A percentile compares a stretch with the other conserved stretches of the same genome.
Evolutionary conservation across 2,329 filamentous ascomycete species (phyloP).

Genomic region (Ceratocystis alfenasii): DNA sequence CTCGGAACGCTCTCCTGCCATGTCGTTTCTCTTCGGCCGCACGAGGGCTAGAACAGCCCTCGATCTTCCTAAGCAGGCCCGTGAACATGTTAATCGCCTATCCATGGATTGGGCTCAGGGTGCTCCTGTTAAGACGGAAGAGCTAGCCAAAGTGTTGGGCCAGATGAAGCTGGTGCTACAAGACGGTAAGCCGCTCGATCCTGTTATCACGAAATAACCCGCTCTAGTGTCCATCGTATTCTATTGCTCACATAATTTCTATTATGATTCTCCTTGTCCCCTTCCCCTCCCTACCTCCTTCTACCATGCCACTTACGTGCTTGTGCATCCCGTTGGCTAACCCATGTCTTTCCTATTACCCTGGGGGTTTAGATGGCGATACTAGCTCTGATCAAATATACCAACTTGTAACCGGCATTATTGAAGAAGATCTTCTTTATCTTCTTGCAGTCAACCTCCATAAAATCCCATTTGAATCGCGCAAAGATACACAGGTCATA

Average conservation of each 20-base stretch:
- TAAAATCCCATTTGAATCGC: conserved; percentile 83
- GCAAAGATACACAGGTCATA: conserved; percentile 90
- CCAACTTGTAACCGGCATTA: conserved; percentile 69
- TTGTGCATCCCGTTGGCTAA: not conserved
- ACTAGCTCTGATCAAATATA: conserved; percentile 78
- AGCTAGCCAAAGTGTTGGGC: conserved; percentile 69
- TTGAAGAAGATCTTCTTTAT: conserved; percentile 81
- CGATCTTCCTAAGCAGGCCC: conserved; percentile 44
- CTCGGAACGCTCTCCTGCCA: conserved; percentile 24
- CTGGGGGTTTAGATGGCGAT: conserved; percentile 56
- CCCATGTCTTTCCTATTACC: conserved; percentile 17
- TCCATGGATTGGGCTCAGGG: conserved; percentile 24
- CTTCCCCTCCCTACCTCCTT: not conserved
- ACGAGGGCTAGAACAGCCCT: conserved; percentile 40
- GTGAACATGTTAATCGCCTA: conserved; percentile 23
- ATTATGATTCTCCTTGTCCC: not conserved
- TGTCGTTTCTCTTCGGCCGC: conserved; percentile 48
- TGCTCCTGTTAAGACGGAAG: conserved; percentile 53
- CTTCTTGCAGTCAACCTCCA: conserved; percentile 72
- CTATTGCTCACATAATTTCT: not conserved
- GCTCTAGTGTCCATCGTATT: not conserved
- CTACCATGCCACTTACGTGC: not conserved
- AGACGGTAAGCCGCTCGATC: conserved; percentile 51
- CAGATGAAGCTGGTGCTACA: conserved; percentile 92
- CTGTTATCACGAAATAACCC: too few relatives aligned